Percentiles rank a stretch among this genome's conserved stretches.
Evolutionary conservation across 805 yeast genomes (phyloP).

Genomic region (Schizosaccharomyces osmophilus): DNA sequence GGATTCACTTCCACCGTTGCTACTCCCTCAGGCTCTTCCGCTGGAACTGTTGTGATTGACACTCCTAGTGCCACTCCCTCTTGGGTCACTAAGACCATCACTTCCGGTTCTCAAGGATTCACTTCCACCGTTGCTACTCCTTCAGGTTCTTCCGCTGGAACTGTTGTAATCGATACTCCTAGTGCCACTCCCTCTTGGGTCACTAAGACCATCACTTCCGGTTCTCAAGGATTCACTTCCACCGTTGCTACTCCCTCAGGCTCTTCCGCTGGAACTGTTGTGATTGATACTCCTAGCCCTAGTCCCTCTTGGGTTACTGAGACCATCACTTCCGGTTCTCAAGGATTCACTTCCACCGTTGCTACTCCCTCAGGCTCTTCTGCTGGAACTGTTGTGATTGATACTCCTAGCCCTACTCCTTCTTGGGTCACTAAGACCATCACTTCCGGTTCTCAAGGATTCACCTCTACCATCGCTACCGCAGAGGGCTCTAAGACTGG

Average conservation of each 20-base stretch:
- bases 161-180: too few species aligned
- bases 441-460: background rate
- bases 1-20: too few species aligned
- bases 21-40: too few species aligned
- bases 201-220: background rate
- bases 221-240: background rate
- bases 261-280: background rate
- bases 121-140: too few species aligned
- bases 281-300: background rate
- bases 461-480: background rate
- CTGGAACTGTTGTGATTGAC: too few species aligned
- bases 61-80: too few species aligned
- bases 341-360: background rate
- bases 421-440: background rate
- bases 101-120: too few species aligned
- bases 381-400: background rate
- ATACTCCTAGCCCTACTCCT: background rate
- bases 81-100: too few species aligned
- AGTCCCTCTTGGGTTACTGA: background rate
- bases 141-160: too few species aligned
- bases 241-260: background rate
- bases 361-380: background rate
- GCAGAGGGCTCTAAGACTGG: background rate
- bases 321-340: background rate
- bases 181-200: too few species aligned